phyloP scores from a whole-genome alignment of 2,329 filamentous ascomycete species.

The Teratosphaeriaceae sp. region DNA sequence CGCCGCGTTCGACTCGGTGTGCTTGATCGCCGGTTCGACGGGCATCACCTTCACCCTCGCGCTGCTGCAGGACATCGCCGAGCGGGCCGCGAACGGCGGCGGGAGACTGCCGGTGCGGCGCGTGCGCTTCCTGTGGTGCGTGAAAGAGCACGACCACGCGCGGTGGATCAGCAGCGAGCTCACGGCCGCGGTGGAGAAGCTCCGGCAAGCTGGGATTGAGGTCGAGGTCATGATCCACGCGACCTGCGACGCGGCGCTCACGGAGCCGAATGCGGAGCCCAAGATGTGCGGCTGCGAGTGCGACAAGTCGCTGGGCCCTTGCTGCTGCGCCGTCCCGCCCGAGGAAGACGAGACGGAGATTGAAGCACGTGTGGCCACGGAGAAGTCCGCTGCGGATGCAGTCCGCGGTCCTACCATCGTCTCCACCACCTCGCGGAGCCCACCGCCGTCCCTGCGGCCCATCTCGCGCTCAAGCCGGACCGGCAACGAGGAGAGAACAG shows the following conservation, averaged over 20 bases:
- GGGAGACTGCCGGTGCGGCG: conserved; percentile 16
- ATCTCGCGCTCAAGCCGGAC: neutral
- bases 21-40: conserved; percentile 21
- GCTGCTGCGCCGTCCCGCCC: conserved; percentile 17
- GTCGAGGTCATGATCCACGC: conserved; percentile 17
- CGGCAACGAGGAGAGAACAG: neutral
- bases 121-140: conserved; percentile 22
- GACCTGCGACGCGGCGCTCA: conserved; percentile 21
- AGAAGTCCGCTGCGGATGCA: neutral
- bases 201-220: conserved; percentile 15
- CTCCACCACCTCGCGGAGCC: no score
- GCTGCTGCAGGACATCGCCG: conserved; percentile 21
- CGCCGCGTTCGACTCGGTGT: conserved; percentile 22
- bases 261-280: conserved; percentile 8
- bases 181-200: conserved; percentile 11
- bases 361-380: neutral
- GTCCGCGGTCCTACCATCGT: neutral
- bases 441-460: neutral
- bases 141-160: conserved; percentile 16
- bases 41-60: conserved; percentile 24
- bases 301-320: conserved; percentile 20
- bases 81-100: conserved; percentile 11
- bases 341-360: conserved; percentile 5
- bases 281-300: conserved; percentile 21
- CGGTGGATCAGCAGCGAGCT: conserved; percentile 19